Evolutionary conservation across 352 stramenopile genomes (phyloP), one percentile per base, ranked within the genome.

Genomic region (Globisporangium uncinulatum): DNA sequence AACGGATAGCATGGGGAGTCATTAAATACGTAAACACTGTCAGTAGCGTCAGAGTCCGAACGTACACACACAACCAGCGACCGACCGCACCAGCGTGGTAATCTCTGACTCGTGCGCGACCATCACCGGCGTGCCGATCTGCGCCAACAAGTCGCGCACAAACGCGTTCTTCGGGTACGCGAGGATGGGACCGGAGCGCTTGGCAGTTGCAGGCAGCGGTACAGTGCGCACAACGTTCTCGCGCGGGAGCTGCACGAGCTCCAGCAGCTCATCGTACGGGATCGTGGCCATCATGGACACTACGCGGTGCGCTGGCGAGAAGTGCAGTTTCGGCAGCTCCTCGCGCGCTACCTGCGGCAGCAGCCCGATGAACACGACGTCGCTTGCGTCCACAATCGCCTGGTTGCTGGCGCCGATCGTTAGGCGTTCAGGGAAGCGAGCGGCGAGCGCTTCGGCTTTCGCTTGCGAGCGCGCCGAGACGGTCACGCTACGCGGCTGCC

Each of bases 241-340:
- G 14, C 67, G 70, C 37, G 85, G 79, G 53, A 92, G 65, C 61
- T 78, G 63, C 11, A 92, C 76, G 20, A 92, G 79, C 53, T 74
- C 37, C 47, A 92, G 59, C 50, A 94, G 69, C 57, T 94, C 82
- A 13, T 92, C 77, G 72, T 87, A 94, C 32, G 82, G 85, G 65
- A 94, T 92, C 36, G 85, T 94, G 47, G 85, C 85, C 85, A 94
- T 94, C 85, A 92, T 94, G 55, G 82, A 92, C 44, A 94, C 70
- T 37, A 94, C 78, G 31, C 50, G 67, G 67, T 91, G 86, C 58
- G 68, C 66, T 8, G 79, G 51, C 19, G 69, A 63, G 46, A 94
- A 92, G 31, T 63, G 73, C 46, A 94, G 70, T 66, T 78, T 82
- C 37, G 80, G 85, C 44, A 92, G 69, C 61, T 89, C 79, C 57